Evolutionary conservation across 140 eudicot genomes (phyloP), one percentile per base, ranked within the genome.

Genomic region (Erigeron philadelphicus): DNA sequence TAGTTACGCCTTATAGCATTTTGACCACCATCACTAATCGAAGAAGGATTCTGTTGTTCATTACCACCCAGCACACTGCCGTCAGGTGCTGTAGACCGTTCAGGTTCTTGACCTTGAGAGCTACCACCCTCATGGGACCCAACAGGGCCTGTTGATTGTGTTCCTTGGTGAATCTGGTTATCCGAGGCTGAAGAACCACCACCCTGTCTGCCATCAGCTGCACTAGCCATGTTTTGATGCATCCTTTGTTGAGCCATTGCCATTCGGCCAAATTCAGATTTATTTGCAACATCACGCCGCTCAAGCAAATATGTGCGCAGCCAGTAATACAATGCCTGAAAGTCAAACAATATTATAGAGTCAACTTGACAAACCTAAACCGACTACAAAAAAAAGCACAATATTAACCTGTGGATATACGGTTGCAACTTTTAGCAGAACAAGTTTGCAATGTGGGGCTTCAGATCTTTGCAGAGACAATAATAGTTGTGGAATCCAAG

Each of bases 191-290:
- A 48, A 16, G 88, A 67, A 49, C 74, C 77, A 55, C 90, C 96
- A 55, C 81, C 87, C 75, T 85, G 90, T 76, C 95, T 80, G 2
- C 93, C 92, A 80, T 86, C 88, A 73, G 89, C 71, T n/a, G 70
- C 79, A 78, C 81, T 82, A 62, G 85, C 35, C 63, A 80, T 80
- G 81, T 83, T 85, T 74, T 94, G 99, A 76, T 94, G 99, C 95
- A 89, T 81, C 72, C 99, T 85, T 79, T 89, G 96, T 72, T 88
- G 95, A 46, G 98, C 96, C 99, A 93, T 85, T 80, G 96, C 98
- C 84, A 89, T 73, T 77, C 99, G 86, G 44, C 95, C 91, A 48
- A 80, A 78, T 42, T 94, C 99, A 61, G 99, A 84, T 81, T 87
- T 94, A 81, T 87, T 82, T n/a, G 99, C 97, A 48, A 87, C 97